Evolutionary conservation across 306 rosid genomes (phyloP), one percentile per base, ranked within the genome.

Genomic region (Begonia peltatifolia): DNA sequence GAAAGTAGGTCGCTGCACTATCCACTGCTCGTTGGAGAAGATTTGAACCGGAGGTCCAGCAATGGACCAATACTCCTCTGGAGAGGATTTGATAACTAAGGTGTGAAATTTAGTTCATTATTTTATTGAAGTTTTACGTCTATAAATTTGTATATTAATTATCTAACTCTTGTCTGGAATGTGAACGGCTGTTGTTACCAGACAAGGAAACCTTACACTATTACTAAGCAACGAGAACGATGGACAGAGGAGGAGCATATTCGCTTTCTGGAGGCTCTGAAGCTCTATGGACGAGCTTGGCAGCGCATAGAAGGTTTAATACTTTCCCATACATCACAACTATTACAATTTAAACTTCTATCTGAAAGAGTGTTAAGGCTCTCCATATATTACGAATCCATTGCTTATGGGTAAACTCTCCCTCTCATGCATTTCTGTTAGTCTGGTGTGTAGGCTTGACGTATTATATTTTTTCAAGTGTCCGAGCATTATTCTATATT

Each of bases 161-260:
- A 30, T 30, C 38, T 7, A 30, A 30, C 38, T 7, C 6, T 5
- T 30, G 14, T 1, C 14, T 41, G 48, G 55, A 54, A 43, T 67
- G 64, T 71, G 41, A 72, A 61, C 67, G 13, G n/a, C 17, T 72
- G 56, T 52, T 54, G 47, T 55, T 70, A 11, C 11, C 46, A 87
- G 96, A 80, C 47, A 41, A 81, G 96, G 68, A 87, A 87, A 49
- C 87, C 92, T 2, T 87, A 87, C 71, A 81, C 96, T 10, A 79
- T 84, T 66, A 76, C 87, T 0, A 87, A 87, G 55, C 94, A 87
- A 53, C 67, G 96, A 62, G 96, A 87, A 65, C 63, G 81, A 42
- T 87, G 96, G 96, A 81, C 87, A 7, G 87, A 87, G 64, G 87
- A 87, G 63, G 96, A 87, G 67, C 96, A 87, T 20, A 70, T 69